Base-by-base conservation (phyloP, 1,139 yeast genomes). In the Nadsonia starkeyi-henricii region DNA sequence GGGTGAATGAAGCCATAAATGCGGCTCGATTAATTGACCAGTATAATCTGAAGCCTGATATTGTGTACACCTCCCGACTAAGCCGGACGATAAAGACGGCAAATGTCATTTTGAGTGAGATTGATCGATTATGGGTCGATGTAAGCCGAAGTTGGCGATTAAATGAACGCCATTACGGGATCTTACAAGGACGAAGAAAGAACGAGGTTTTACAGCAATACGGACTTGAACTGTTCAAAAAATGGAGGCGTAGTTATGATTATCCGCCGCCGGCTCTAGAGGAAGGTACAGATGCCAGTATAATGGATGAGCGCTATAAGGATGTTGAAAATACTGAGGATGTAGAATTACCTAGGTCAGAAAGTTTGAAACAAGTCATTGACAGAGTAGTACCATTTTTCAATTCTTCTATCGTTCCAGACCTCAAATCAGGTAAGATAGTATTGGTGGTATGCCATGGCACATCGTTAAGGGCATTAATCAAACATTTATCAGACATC, bases 101-200 rank as follows among this genome's bases (percentile, higher is more conserved):
- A 62, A 82, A 89, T 82, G 79, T 89, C 69, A 96, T 96, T 54
- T 76, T 89, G 62, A 85, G 83, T 56, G 69, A 75, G 56, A 91
- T 96, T 54, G 96, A 86, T 71, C 86, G 88, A 68, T 73, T 85
- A 63, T 89, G 79, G 78, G 77, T 89, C 58, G 96, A 95, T 65
- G 95, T 85, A 63, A 81, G 82, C 73, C 85, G 96, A 77, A 77
- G 89, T 52, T 89, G 97, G 96, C 83, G 96, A 77, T 79, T 89
- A 70, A 89, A 89, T 73, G 97, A 89, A 76, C 91, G 97, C 77
- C 97, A 89, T 74, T 89, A 89, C 73, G 97, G 97, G 77, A 96
- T 88, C 60, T 78, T 89, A 64, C 96, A 89, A 74, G 97, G 97
- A 68, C 88, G 88, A 77, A 93, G 89, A 76, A 89, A 89, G 77